A percentile compares a stretch with the other conserved stretches of the same genome.
Conservation (phyloP, 352 stramenopile genomes). For the Globisporangium rhizosaccharum region DNA sequence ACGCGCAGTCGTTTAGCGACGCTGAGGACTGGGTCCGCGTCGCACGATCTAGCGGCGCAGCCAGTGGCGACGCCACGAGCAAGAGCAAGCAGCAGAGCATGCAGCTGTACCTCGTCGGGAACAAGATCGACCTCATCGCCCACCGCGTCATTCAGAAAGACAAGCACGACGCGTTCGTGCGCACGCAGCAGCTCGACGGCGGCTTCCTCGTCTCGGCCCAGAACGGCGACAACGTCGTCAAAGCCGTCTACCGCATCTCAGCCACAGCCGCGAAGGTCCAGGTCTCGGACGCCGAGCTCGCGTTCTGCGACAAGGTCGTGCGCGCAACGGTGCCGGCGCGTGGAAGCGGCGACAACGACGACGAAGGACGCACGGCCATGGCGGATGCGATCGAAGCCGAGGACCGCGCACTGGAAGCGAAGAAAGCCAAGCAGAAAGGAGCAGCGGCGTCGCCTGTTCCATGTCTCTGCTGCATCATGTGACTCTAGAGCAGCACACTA, state of each 20-base stretch:
- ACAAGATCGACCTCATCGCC: constrained; percentile 84
- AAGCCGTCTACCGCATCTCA: constrained; percentile 73
- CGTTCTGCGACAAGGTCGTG: constrained; percentile 71
- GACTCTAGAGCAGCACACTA: not conserved
- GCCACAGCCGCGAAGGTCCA: constrained; percentile 58
- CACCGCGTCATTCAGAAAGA: constrained; percentile 63
- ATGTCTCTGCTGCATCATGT: constrained; percentile 12
- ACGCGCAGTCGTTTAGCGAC: constrained; percentile 78
- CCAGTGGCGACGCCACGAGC: not conserved
- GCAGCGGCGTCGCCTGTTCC: not conserved
- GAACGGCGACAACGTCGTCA: constrained; percentile 80
- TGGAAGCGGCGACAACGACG: constrained; percentile 9
- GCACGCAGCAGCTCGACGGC: constrained; percentile 43
- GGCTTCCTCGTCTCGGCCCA: constrained; percentile 82
- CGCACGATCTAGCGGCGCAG: constrained; percentile 15
- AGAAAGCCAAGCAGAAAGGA: constrained; percentile 17
- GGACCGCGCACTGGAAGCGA: constrained; percentile 50
- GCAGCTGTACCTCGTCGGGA: constrained; percentile 74
- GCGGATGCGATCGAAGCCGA: constrained; percentile 78
- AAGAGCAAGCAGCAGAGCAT: constrained; percentile 25
- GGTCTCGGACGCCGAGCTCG: constrained; percentile 77
- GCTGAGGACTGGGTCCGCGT: constrained; percentile 73
- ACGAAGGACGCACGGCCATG: constrained; percentile 58
- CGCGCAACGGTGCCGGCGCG: constrained; percentile 37
- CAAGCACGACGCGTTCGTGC: constrained; percentile 77